phyloP scores from a whole-genome alignment of 1,139 yeast species.

The Torulaspora pretoriensis region DNA sequence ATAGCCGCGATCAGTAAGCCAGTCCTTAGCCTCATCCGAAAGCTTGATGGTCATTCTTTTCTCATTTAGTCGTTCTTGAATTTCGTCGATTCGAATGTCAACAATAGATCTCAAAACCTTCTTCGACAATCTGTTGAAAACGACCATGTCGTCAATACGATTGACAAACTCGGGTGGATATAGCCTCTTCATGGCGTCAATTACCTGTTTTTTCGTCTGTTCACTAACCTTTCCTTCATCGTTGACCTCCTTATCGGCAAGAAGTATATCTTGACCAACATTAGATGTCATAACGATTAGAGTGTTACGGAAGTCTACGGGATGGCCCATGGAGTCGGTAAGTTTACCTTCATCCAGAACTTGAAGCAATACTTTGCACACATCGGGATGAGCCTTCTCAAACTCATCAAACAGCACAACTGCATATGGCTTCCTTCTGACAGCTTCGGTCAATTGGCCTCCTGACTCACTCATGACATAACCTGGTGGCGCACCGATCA shows the following conservation, averaged over 20 bases:
- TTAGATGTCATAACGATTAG: constrained; percentile 97
- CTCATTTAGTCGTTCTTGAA: constrained; percentile 71
- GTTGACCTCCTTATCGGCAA: constrained; percentile 55
- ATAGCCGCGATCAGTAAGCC: constrained; percentile 82
- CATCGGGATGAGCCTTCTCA: constrained; percentile 99
- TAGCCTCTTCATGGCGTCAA: constrained; percentile 59
- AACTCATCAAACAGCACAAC: constrained; percentile 93
- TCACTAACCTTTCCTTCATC: constrained; percentile 48
- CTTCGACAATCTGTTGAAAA: constrained; percentile 83
- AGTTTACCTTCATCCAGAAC: constrained; percentile 92
- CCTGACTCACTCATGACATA: constrained; percentile 91
- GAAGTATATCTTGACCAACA: constrained; percentile 85
- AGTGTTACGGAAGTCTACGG: constrained; percentile 89
- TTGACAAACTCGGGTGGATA: constrained; percentile 95
- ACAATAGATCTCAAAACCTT: constrained; percentile 70
- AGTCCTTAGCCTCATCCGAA: constrained; percentile 58
- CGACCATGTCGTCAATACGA: constrained; percentile 84
- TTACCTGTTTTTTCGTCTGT: constrained; percentile 51
- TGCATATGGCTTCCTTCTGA: constrained; percentile 88
- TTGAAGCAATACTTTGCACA: constrained; percentile 82
- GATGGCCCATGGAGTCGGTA: constrained; percentile 92
- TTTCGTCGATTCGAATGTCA: constrained; percentile 75
- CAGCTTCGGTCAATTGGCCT: constrained; percentile 95
- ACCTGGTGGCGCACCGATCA: constrained; percentile 98
- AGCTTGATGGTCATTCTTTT: constrained; percentile 68